Evolutionary conservation across 2,329 filamentous ascomycete genomes (phyloP).

Genomic region (Epichloe gansuensis): DNA sequence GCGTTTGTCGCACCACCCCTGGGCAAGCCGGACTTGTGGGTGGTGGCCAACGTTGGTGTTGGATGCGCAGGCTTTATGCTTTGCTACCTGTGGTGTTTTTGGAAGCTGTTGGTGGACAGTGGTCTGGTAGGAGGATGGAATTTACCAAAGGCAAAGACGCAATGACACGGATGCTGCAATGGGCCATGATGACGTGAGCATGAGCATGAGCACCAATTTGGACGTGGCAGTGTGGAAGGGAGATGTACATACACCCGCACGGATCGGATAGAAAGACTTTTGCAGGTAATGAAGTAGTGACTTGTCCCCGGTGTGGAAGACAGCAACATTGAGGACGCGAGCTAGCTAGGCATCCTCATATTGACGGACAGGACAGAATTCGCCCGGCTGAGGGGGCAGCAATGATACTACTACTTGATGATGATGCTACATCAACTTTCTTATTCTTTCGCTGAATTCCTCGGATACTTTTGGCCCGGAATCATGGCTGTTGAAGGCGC

Average conservation of each 20-base stretch:
- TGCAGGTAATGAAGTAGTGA: too few species aligned
- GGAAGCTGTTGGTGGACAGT: conserved; percentile 50
- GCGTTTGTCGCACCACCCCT: conserved; percentile 52
- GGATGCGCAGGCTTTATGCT: conserved; percentile 75
- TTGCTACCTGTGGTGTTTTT: conserved; percentile 86
- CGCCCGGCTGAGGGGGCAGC: too few species aligned
- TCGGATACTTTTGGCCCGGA: too few species aligned
- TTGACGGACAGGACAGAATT: too few species aligned
- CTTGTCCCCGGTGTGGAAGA: too few species aligned
- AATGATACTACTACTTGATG: too few species aligned
- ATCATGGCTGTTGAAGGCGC: too few species aligned
- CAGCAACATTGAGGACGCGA: too few species aligned
- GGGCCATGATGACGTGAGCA: background rate
- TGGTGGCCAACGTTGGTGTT: conserved; percentile 77
- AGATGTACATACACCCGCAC: background rate
- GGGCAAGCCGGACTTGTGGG: conserved; percentile 85
- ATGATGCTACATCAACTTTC: too few species aligned
- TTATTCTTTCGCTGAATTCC: too few species aligned
- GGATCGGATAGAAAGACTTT: too few species aligned
- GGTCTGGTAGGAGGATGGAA: conserved; percentile 29
- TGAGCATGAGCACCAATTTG: background rate
- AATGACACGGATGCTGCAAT: conserved; percentile 4
- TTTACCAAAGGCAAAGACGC: conserved; percentile 24
- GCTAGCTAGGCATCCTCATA: too few species aligned
- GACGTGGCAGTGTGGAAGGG: background rate